These are phyloP conservation scores for Leptographium wingfieldii DNA, from an alignment of 2,329 filamentous ascomycete genomes.

Conservation along the genomic window DNA sequence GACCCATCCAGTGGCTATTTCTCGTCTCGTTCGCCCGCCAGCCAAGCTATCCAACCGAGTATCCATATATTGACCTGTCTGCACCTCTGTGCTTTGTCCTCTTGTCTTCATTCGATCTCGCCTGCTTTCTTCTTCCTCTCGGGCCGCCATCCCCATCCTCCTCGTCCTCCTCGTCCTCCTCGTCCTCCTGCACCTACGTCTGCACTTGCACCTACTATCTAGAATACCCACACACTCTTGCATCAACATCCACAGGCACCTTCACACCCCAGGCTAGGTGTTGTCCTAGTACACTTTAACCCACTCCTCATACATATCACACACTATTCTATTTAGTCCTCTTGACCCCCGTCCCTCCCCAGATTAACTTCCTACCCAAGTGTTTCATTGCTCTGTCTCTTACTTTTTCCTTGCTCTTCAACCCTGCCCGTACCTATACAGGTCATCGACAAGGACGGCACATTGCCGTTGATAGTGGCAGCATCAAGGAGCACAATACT, in stretches of 20 bases:
- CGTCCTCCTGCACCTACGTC: not conserved
- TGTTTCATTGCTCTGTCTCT: too few relatives aligned
- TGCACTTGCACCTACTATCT: not conserved
- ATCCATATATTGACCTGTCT: not conserved
- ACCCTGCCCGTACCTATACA: too few relatives aligned
- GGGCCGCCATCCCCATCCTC: not conserved
- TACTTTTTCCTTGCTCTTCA: too few relatives aligned
- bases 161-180: not conserved
- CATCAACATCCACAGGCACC: not conserved
- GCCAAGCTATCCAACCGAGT: not conserved
- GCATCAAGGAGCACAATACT: not conserved
- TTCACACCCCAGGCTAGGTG: not conserved
- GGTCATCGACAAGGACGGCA: too few relatives aligned
- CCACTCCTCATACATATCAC: too few relatives aligned
- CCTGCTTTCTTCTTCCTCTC: not conserved
- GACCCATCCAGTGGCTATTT: not conserved
- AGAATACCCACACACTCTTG: not conserved
- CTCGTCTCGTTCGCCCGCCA: not conserved
- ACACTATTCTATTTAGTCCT: too few relatives aligned
- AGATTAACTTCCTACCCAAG: too few relatives aligned
- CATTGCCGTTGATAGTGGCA: too few relatives aligned
- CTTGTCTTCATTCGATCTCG: not conserved
- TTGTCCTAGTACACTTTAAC: too few relatives aligned
- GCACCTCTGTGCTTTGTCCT: not conserved
- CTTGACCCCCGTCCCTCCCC: too few relatives aligned